These are phyloP conservation scores for Coix lacrymajobi DNA, from an alignment of 176 grass and related monocot genomes.

Conservation along the genomic window DNA sequence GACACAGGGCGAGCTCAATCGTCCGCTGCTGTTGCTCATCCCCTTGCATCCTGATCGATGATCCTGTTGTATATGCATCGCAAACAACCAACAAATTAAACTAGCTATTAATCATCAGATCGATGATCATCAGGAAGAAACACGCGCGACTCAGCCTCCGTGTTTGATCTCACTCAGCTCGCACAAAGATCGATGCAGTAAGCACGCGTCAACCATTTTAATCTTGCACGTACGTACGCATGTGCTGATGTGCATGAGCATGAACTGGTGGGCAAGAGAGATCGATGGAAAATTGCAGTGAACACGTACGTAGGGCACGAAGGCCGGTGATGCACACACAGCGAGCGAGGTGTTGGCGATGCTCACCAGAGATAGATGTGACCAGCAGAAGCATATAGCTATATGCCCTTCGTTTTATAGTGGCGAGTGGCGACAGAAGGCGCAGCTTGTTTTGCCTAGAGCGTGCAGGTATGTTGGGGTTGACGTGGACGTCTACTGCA, in stretches of 20 bases:
- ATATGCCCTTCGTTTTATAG: background rate
- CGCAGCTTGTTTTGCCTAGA: background rate
- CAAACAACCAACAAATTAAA: background rate
- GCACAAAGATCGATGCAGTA: too few species aligned
- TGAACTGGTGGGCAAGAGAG: background rate
- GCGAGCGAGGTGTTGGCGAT: background rate
- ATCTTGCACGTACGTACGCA: background rate
- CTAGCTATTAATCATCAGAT: too few species aligned
- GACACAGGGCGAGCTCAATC: slow-evolving; percentile 6
- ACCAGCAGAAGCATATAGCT: background rate
- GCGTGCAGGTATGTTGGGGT: background rate
- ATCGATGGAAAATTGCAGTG: background rate
- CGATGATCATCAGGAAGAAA: background rate
- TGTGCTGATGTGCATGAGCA: background rate
- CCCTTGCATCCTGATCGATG: background rate
- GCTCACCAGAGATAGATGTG: background rate
- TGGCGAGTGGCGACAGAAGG: background rate
- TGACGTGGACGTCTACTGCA: background rate
- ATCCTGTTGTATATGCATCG: background rate
- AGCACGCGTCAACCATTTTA: too few species aligned
- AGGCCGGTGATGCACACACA: background rate
- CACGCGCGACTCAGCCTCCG: background rate
- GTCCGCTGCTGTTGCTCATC: background rate
- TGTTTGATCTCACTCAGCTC: too few species aligned
- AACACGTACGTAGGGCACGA: slow-evolving; percentile 10